A percentile compares a stretch with the other conserved stretches of the same genome.
Conservation (phyloP, 805 yeast species). For the Lipomyces orientalis region DNA sequence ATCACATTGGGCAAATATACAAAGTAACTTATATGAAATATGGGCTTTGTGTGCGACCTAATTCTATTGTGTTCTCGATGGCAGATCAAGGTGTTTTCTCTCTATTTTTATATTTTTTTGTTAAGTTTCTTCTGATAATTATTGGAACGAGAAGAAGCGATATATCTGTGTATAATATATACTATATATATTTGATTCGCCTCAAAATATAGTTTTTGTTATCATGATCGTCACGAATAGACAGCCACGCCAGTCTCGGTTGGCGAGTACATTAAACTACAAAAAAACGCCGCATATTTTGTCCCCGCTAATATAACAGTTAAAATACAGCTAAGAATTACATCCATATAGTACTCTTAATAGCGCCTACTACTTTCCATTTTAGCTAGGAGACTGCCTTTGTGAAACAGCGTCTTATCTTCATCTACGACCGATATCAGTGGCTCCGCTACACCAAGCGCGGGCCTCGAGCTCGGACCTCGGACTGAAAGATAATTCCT, state of each 20-base stretch:
- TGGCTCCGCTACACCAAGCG: slow-evolving; percentile 6
- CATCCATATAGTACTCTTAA: neutral
- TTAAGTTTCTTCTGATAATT: neutral
- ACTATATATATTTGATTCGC: neutral
- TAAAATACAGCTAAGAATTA: neutral
- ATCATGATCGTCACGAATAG: neutral
- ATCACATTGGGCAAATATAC: neutral
- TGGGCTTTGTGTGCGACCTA: neutral
- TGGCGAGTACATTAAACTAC: neutral
- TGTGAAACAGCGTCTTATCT: slow-evolving; percentile 16
- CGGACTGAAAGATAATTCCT: slow-evolving; percentile 1
- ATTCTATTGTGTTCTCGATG: neutral
- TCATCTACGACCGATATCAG: slow-evolving; percentile 13
- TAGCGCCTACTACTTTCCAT: slow-evolving; percentile 2
- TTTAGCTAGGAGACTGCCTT: slow-evolving; percentile 24
- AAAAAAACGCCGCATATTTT: neutral
- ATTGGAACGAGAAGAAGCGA: neutral
- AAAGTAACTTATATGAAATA: neutral
- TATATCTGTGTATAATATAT: neutral
- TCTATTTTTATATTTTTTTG: neutral
- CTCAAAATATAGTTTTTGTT: neutral
- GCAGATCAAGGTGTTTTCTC: neutral
- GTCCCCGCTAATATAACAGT: slow-evolving; percentile 1
- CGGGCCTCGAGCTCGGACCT: neutral
- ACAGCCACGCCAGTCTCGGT: too few species aligned